Evolutionary conservation across 2,329 filamentous ascomycete species (phyloP), one percentile per base, ranked within the genome.

Genomic region (Cytospora piceicola): DNA sequence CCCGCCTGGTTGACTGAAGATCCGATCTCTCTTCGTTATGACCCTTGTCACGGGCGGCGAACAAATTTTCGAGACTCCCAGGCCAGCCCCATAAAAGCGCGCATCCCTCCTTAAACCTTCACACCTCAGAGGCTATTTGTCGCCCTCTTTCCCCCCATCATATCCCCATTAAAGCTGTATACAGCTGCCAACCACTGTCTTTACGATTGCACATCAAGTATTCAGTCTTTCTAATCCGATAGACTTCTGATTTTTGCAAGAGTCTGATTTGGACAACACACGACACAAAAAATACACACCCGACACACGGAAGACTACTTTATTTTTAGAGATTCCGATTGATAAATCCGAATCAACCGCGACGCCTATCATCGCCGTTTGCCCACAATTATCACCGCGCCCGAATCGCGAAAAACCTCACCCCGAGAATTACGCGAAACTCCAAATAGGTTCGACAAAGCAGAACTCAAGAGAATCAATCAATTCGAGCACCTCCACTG

Each of bases 111-210:
- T 64, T 62, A 36, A 34, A 51, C 52, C 29, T 42, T 36, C 42
- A n/a, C 58, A 17, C 20, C 39, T 42, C 20, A 36, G 39, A 42
- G 17, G 17, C n/a, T 49, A 8, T n/a, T 46, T 46, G 42, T 42
- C 62, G 53, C 42, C 61, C 49, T 39, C 27, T 29, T 29, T 29
- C 61, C 60, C 36, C 36, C 39, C 46, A 49, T n/a, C 17, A 46
- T 22, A 46, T 46, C 20, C 17, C 42, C n/a, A 8, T n/a, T 46
- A n/a, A 22, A n/a, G 53, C 24, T 39, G 32, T 34, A 34, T 8
- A 34, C 14, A 36, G 15, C 56, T 51, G 57, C 58, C 55, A 36
- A n/a, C 46, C 30, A 67, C 66, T 59, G 52, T 67, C 66, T 65
- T 65, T 65, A 27, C 32, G 34, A 29, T 39, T 64, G 22, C 55